Evolutionary conservation across 805 yeast genomes (phyloP).

Genomic region (Ogataea zsoltii): DNA sequence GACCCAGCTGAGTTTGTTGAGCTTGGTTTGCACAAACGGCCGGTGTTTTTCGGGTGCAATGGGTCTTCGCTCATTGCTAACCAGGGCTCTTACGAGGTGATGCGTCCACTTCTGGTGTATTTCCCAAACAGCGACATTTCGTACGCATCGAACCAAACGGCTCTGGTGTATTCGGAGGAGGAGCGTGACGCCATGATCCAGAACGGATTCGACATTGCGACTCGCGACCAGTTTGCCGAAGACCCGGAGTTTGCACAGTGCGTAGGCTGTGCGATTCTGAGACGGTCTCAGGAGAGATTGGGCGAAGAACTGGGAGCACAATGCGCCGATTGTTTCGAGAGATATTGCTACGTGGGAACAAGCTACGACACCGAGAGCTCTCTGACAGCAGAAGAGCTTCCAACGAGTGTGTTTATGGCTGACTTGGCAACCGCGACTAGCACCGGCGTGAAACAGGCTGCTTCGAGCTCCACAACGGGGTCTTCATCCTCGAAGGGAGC

Average conservation of each 20-base stretch:
- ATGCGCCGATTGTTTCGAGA: conserved; percentile 65
- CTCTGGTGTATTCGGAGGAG: conserved; percentile 53
- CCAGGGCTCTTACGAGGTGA: conserved; percentile 29
- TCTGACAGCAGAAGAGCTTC: background rate
- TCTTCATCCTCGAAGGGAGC: background rate
- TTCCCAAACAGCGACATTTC: conserved; percentile 67
- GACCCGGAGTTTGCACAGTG: conserved; percentile 71
- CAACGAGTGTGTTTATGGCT: background rate
- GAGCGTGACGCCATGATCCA: conserved; percentile 59
- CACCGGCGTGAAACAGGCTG: background rate
- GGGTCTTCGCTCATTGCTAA: conserved; percentile 50
- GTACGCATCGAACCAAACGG: conserved; percentile 67
- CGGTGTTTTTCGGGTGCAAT: conserved; percentile 82
- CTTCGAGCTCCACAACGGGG: background rate
- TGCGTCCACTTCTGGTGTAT: conserved; percentile 73
- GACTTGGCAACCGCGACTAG: background rate
- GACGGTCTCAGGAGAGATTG: conserved; percentile 70
- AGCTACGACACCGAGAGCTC: background rate
- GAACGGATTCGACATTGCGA: conserved; percentile 71
- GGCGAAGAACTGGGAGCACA: conserved; percentile 56
- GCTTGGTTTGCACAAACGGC: conserved; percentile 57
- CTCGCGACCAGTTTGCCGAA: conserved; percentile 57
- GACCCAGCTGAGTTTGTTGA: conserved; percentile 56
- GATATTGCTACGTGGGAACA: conserved; percentile 60
- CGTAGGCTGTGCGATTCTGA: conserved; percentile 78